Percentiles rank a stretch among this genome's conserved stretches.
Evolutionary conservation across 208 protist species (phyloP).

Genomic region (Sergeia podlipaevii): DNA sequence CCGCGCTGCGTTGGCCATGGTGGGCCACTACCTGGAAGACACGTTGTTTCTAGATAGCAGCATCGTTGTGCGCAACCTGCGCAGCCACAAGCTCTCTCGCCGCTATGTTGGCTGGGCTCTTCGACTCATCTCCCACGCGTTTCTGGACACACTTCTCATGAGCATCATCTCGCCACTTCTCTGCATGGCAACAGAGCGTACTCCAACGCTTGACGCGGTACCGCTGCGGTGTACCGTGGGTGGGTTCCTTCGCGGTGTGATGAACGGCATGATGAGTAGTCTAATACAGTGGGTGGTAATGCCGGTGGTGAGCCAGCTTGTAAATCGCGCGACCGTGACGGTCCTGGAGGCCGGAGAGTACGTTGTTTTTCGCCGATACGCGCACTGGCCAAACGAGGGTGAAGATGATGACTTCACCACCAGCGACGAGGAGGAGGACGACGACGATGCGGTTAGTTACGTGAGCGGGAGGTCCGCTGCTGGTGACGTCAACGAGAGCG

Average conservation of each 20-base stretch:
- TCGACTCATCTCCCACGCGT: slow-evolving; percentile 44
- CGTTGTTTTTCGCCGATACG: slow-evolving; percentile 69
- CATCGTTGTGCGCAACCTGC: slow-evolving; percentile 63
- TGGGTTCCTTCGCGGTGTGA: slow-evolving; percentile 21
- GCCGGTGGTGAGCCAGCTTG: slow-evolving; percentile 42
- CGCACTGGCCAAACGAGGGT: slow-evolving; percentile 11
- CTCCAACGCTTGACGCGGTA: slow-evolving; percentile 7
- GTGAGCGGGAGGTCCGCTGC: not conserved
- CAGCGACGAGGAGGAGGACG: slow-evolving; percentile 9
- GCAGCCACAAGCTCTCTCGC: slow-evolving; percentile 50
- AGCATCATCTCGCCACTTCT: slow-evolving; percentile 62
- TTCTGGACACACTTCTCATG: slow-evolving; percentile 64
- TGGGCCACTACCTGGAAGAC: slow-evolving; percentile 51
- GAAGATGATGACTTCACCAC: slow-evolving; percentile 4
- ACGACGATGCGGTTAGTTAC: slow-evolving; percentile 15
- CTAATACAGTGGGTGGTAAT: slow-evolving; percentile 44
- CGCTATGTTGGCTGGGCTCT: slow-evolving; percentile 52
- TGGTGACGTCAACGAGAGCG: not conserved
- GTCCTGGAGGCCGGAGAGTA: slow-evolving; percentile 70
- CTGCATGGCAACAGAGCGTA: too few relatives aligned
- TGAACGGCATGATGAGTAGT: slow-evolving; percentile 27
- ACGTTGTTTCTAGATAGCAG: slow-evolving; percentile 55
- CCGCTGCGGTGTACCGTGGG: not conserved
- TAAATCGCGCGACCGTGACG: slow-evolving; percentile 62
- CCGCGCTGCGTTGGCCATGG: slow-evolving; percentile 28